phyloP scores from a whole-genome alignment of 2,329 filamentous ascomycete genomes.

The Fusarium xylarioides region DNA sequence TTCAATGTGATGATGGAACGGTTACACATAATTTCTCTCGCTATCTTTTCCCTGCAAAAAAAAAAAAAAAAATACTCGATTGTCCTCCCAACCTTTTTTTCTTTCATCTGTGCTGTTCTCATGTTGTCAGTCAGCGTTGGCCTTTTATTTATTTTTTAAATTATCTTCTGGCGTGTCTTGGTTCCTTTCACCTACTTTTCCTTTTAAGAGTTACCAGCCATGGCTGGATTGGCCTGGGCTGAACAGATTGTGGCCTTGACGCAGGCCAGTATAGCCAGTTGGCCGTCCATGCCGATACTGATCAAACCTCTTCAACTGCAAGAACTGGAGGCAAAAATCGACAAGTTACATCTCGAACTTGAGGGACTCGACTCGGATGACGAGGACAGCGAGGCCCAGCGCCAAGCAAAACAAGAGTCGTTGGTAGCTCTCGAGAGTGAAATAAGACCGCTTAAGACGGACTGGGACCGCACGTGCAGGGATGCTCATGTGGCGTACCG shows the following conservation, averaged over 20 bases:
- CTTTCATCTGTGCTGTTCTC: not conserved
- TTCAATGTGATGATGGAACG: not conserved
- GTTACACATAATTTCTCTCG: not conserved
- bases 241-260: not conserved
- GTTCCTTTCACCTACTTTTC: not conserved
- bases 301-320: not conserved
- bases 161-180: not conserved
- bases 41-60: not conserved
- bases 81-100: not conserved
- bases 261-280: not conserved
- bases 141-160: not conserved
- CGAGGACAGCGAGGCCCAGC: not conserved
- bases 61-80: not conserved
- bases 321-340: not conserved
- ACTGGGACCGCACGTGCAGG: constrained; percentile 2
- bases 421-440: not conserved
- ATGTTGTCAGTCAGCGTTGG: not conserved
- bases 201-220: not conserved
- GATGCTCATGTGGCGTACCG: constrained; percentile 8
- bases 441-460: not conserved
- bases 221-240: not conserved
- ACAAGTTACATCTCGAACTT: not conserved
- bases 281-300: not conserved
- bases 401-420: not conserved
- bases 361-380: not conserved